Evolutionary conservation across 768 basidiomycete genomes (phyloP).

Genomic region (Naganishia friedmannii): DNA sequence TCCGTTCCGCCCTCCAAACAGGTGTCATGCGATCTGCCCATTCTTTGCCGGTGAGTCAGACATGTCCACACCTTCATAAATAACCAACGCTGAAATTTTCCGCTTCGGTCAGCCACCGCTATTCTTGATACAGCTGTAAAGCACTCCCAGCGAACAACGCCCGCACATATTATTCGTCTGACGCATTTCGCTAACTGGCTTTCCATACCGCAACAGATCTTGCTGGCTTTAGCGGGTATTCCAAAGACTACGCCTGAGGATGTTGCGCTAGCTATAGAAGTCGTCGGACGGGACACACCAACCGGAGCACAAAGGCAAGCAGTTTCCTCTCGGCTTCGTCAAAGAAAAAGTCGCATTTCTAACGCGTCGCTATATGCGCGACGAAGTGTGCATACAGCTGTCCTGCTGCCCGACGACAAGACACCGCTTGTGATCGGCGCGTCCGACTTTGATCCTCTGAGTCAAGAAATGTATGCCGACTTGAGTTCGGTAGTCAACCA

Average conservation of each 20-base stretch:
- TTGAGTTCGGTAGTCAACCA: not conserved
- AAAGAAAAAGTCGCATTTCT: not conserved
- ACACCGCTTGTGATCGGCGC: constrained; percentile 9
- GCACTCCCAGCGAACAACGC: too few species aligned
- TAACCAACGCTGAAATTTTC: not conserved
- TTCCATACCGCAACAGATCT: not conserved
- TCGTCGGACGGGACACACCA: not conserved
- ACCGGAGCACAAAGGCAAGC: constrained; percentile 1
- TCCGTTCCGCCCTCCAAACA: not conserved
- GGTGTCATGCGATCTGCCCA: constrained; percentile 30
- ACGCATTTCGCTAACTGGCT: not conserved
- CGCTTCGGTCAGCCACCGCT: constrained; percentile 12
- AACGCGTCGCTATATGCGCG: not conserved
- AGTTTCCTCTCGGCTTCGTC: too few species aligned
- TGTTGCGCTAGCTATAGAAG: constrained; percentile 8
- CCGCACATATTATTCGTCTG: too few species aligned
- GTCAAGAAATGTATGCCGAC: not conserved
- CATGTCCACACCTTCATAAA: too few species aligned
- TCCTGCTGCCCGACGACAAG: constrained; percentile 7
- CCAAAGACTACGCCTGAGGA: constrained; percentile 18
- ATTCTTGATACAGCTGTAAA: constrained; percentile 23
- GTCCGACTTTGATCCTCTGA: constrained; percentile 13
- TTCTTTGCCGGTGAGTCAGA: constrained; percentile 29
- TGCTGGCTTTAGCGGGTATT: constrained; percentile 20
- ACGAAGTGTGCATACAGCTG: constrained; percentile 2